phyloP scores from a whole-genome alignment of 331 rosid species.

The Dryas integrifolia region DNA sequence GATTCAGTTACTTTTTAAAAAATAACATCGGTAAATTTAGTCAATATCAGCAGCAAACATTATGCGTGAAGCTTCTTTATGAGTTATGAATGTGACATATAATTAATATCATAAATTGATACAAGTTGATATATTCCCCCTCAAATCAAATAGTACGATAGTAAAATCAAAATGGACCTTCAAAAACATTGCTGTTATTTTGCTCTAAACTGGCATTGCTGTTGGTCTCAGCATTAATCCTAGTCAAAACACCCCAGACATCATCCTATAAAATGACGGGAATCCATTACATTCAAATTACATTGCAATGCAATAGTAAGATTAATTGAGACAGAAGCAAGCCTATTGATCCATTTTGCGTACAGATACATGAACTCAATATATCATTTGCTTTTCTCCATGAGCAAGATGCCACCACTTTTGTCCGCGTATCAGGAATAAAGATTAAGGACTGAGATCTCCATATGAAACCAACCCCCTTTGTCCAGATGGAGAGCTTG shows the following conservation, averaged over 20 bases:
- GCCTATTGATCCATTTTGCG: not conserved
- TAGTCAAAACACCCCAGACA: not conserved
- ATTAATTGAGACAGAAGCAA: not conserved
- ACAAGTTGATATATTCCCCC: no score
- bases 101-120: no score
- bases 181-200: not conserved
- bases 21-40: no score
- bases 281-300: not conserved
- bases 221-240: not conserved
- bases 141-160: no score
- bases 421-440: slow-evolving; percentile 40
- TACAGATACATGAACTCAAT: not conserved
- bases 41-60: no score
- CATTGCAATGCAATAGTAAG: not conserved
- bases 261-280: not conserved
- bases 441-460: slow-evolving; percentile 53
- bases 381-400: slow-evolving; percentile 5
- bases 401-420: slow-evolving; percentile 30
- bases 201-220: not conserved
- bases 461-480: slow-evolving; percentile 91
- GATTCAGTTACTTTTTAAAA: no score
- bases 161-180: not conserved
- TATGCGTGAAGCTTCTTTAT: not conserved
- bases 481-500: slow-evolving; percentile 72
- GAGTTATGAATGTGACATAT: not conserved